Percentiles rank a stretch among this genome's conserved stretches.
phyloP scores from a whole-genome alignment of 2,329 filamentous ascomycete species.

The Sclerotinia borealis region DNA sequence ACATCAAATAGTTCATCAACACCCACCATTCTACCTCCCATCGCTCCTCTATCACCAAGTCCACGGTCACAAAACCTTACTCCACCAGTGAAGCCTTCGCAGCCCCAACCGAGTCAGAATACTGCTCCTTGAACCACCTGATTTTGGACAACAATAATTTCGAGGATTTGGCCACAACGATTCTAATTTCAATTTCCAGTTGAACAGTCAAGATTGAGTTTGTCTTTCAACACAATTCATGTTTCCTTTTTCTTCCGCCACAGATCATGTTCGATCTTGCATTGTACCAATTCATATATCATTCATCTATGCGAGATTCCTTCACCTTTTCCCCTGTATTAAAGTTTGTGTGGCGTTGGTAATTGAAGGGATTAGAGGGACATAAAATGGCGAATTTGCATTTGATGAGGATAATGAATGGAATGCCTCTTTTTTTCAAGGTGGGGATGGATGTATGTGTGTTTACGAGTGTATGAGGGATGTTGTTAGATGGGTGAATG shows the following conservation, averaged over 20 bases:
- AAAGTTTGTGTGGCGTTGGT: background rate
- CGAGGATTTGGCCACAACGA: background rate
- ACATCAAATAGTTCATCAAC: conserved; percentile 24
- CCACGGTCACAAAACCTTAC: conserved; percentile 51
- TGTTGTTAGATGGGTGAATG: background rate
- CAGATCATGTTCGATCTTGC: background rate
- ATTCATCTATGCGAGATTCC: background rate
- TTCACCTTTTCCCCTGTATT: background rate
- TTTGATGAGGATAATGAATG: background rate
- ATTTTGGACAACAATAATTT: background rate
- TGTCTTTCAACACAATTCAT: background rate
- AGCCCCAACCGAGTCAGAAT: conserved; percentile 11
- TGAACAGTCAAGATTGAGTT: background rate
- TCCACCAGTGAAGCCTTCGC: conserved; percentile 50
- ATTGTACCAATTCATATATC: background rate
- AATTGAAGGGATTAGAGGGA: background rate
- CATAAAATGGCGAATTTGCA: conserved; percentile 6
- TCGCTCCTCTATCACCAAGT: conserved; percentile 51
- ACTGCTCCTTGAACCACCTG: background rate
- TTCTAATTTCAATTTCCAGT: background rate
- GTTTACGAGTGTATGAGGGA: background rate
- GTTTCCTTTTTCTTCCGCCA: background rate
- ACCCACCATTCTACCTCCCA: conserved; percentile 49
- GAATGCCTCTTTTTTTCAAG: background rate
- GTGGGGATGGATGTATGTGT: background rate